Base-by-base conservation (phyloP, 805 yeast species). In the Gaillardinia entomophila region DNA sequence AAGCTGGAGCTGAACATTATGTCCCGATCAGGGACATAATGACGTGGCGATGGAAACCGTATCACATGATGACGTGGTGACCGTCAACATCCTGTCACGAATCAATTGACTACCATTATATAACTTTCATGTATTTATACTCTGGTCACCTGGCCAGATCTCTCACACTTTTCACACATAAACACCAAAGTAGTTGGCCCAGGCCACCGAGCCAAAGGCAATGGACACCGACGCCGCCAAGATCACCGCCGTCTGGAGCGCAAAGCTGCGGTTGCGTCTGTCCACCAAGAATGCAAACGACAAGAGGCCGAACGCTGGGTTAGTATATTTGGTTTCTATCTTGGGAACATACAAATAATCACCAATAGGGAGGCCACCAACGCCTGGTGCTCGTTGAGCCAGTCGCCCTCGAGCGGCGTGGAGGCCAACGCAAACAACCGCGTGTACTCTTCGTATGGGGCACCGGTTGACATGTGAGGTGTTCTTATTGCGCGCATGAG, bases 171-270 rank as follows among this genome's bases (percentile, higher is more conserved):
- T n/a, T n/a, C n/a, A 66, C 33, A 65, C 58, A 40, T 66, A 65
- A 2, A 66, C 72, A 14, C 72, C 72, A 27, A 66, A 64, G 40
- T 47, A 61, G 46, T 66, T 66, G 35, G 68, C 53, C 10, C 60
- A 49, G 41, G 55, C 53, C n/a, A 65, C 43, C 3, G 63, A 43
- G 7, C 64, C 57, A 32, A 58, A 50, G 1, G 67, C 71, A 32
- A 66, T 50, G 13, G 69, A 48, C 11, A 56, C 28, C 12, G 68
- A 59, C 7, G 70, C 68, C 34, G 62, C 42, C 13, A 51, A 10
- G 22, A 19, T 19, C 8, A 19, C 10, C 8, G 10, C 8, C 10
- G 10, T 19, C 22, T 26, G 70, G 62, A 55, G 45, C 7, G 47
- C 24, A 4, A 57, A 48, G 4, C 42, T 31, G 28, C 48, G 49